Conservation (phyloP, 2,329 filamentous ascomycete species). For the Malbranchea zuffiana region DNA sequence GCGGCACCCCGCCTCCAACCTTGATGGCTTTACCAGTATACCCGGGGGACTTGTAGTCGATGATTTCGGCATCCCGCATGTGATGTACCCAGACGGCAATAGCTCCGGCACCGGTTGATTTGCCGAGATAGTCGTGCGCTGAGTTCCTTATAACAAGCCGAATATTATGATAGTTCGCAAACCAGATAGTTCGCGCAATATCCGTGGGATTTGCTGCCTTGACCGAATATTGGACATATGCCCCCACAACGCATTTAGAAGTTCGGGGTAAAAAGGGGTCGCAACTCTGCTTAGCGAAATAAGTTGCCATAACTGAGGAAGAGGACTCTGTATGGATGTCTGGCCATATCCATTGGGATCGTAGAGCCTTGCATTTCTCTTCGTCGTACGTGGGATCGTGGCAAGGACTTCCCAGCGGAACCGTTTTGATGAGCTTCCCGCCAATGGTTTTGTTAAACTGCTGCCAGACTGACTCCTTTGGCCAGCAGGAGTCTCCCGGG, state of each 20-base stretch:
- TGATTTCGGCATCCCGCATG: constrained; percentile 17
- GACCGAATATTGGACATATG: constrained; percentile 1
- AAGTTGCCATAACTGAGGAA: not conserved
- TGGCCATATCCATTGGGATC: constrained; percentile 36
- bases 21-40: constrained; percentile 43
- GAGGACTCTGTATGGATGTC: constrained; percentile 27
- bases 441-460: constrained; percentile 42
- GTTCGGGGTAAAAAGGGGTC: not conserved
- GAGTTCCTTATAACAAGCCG: constrained; percentile 43
- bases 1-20: constrained; percentile 45
- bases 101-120: constrained; percentile 48
- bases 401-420: constrained; percentile 44
- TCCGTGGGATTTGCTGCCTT: not conserved
- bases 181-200: constrained; percentile 12
- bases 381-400: constrained; percentile 40
- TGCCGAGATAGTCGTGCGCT: constrained; percentile 44
- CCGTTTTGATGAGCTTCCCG: constrained; percentile 41
- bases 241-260: not conserved
- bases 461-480: constrained; percentile 36
- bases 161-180: constrained; percentile 21
- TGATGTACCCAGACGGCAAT: constrained; percentile 26
- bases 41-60: constrained; percentile 24
- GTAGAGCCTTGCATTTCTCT: constrained; percentile 32
- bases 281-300: constrained; percentile 3
- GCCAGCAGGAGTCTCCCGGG: constrained; percentile 47